phyloP scores from a whole-genome alignment of 495 filamentous ascomycete genomes.

The Glonium stellatum region DNA sequence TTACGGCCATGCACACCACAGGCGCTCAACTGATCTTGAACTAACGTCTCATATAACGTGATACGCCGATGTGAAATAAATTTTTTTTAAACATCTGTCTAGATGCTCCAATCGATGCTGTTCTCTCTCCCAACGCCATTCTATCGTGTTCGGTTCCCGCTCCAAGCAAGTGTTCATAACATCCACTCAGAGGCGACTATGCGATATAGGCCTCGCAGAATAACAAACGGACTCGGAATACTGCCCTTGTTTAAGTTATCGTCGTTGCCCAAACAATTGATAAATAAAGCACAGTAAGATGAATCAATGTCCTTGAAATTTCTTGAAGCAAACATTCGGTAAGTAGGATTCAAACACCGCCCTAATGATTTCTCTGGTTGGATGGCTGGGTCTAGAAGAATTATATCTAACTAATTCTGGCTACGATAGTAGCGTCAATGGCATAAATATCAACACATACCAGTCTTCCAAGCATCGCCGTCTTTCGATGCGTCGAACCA shows the following conservation, averaged over 20 bases:
- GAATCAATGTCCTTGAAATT: conserved; percentile 3
- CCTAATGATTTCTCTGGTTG: not conserved
- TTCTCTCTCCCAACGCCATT: conserved; percentile 20
- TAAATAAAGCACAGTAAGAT: conserved; percentile 1
- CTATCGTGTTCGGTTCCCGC: conserved; percentile 21
- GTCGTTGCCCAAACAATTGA: conserved; percentile 1
- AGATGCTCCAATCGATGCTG: conserved; percentile 10
- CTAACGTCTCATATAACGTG: conserved; percentile 17
- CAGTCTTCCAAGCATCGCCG: not conserved
- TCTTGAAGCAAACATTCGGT: conserved; percentile 2
- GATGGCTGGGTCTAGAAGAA: conserved; percentile 25
- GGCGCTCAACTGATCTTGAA: conserved; percentile 11
- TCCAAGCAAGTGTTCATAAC: conserved; percentile 24
- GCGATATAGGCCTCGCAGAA: conserved; percentile 20
- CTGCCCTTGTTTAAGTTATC: not conserved
- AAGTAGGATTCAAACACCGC: conserved; percentile 4
- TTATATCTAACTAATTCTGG: conserved; percentile 7
- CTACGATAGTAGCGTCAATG: not conserved
- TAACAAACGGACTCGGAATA: conserved; percentile 6
- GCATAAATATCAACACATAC: not conserved
- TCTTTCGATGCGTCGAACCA: conserved; percentile 6
- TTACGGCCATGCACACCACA: not conserved
- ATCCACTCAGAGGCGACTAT: conserved; percentile 27
- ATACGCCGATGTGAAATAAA: conserved; percentile 17
- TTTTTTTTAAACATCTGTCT: conserved; percentile 11